Evolutionary conservation across 2,329 filamentous ascomycete genomes (phyloP).

Genomic region (Colletotrichum costaricense): DNA sequence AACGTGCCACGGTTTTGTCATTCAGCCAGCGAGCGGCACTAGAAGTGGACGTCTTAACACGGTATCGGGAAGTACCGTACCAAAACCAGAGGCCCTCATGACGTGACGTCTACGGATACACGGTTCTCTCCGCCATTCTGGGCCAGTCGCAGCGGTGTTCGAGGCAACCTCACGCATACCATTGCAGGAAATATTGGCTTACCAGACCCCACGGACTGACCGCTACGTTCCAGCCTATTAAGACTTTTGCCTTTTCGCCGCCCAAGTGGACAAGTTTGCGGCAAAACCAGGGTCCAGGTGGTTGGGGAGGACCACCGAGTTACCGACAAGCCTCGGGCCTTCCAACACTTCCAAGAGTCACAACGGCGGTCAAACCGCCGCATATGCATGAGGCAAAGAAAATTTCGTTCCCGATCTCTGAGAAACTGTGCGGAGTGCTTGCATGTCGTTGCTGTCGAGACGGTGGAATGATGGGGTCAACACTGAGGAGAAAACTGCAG

Average conservation of each 20-base stretch:
- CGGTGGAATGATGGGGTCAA: constrained; percentile 2
- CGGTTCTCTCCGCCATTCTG: constrained; percentile 8
- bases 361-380: constrained; percentile 33
- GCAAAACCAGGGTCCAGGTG: constrained; percentile 17
- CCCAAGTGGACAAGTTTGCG: constrained; percentile 24
- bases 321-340: constrained; percentile 9
- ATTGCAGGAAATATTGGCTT: constrained; percentile 17
- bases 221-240: constrained; percentile 12
- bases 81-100: not conserved
- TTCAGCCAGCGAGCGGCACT: constrained; percentile 3
- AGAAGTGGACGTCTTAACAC: not conserved
- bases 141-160: constrained; percentile 1
- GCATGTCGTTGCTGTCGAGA: constrained; percentile 31
- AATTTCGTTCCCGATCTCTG: not conserved
- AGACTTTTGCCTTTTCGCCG: constrained; percentile 1
- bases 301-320: constrained; percentile 25
- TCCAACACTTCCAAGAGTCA: constrained; percentile 15
- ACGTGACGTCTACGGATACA: constrained; percentile 11
- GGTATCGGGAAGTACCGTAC: constrained; percentile 5
- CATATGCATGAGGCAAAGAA: constrained; percentile 8
- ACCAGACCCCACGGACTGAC: constrained; percentile 16
- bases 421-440: constrained; percentile 5
- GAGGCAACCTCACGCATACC: constrained; percentile 14
- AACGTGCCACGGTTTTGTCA: constrained; percentile 14
- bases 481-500: constrained; percentile 16